These are phyloP conservation scores for Melocanna baccifera DNA, from an alignment of 176 grass and related monocot species.

Conservation along the genomic window DNA sequence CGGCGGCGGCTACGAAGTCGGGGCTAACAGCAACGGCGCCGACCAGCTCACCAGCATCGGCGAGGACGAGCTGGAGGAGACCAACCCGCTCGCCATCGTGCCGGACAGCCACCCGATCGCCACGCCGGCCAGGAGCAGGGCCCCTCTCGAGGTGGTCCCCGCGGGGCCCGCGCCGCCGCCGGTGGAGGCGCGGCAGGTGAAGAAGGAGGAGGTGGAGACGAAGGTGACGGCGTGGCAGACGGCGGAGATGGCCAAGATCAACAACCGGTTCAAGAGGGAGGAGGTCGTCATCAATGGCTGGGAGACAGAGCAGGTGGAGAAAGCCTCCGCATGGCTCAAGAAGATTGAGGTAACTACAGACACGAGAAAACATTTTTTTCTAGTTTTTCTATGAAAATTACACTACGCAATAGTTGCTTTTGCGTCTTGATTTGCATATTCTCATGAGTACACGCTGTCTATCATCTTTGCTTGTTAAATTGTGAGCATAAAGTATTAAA, in stretches of 20 bases:
- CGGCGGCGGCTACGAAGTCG: not conserved
- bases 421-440: not conserved
- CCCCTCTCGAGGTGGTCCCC: conserved; percentile 36
- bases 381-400: not conserved
- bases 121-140: conserved; percentile 44
- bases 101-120: conserved; percentile 71
- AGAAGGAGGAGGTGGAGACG: conserved; percentile 89
- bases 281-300: conserved; percentile 92
- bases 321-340: conserved; percentile 68
- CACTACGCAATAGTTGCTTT: not conserved
- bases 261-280: conserved; percentile 86
- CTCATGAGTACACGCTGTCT: not conserved
- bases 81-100: conserved; percentile 86
- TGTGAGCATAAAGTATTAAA: not conserved
- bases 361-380: not conserved
- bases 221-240: conserved; percentile 96
- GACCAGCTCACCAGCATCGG: conserved; percentile 56
- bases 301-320: conserved; percentile 78
- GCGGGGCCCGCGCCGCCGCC: not conserved
- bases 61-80: conserved; percentile 89
- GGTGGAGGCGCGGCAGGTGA: conserved; percentile 66
- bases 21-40: not conserved
- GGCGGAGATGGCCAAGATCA: conserved; percentile 83
- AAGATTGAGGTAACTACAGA: conserved; percentile 68
- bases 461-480: not conserved